Conservation (phyloP, 345 rosid species). For the Rhodamnia rubescens region DNA sequence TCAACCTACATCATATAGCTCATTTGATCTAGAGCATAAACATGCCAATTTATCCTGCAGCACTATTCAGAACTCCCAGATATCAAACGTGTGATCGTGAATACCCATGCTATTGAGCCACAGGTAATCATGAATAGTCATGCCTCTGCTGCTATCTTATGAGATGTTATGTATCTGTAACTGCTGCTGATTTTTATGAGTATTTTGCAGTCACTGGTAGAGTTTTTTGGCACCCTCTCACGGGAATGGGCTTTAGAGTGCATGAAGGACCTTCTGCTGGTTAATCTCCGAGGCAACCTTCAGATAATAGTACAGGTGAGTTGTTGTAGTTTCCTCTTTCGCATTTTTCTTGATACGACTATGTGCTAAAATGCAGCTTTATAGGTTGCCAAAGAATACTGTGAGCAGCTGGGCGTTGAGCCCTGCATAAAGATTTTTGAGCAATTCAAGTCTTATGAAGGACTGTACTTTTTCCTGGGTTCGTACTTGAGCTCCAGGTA, state of each 20-base stretch:
- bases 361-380: constrained; percentile 16
- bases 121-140: constrained; percentile 42
- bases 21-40: not conserved
- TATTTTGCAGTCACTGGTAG: constrained; percentile 75
- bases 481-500: constrained; percentile 96
- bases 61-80: constrained; percentile 93
- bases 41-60: constrained; percentile 35
- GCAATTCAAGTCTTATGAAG: constrained; percentile 97
- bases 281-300: constrained; percentile 87
- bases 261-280: constrained; percentile 96
- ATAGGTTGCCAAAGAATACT: constrained; percentile 96
- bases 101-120: constrained; percentile 99
- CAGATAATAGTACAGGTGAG: constrained; percentile 89
- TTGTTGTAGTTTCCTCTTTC: constrained; percentile 5
- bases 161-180: not conserved
- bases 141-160: not conserved
- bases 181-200: not conserved
- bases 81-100: constrained; percentile 97
- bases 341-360: not conserved
- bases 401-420: constrained; percentile 95
- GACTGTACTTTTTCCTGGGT: constrained; percentile 93
- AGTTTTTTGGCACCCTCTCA: constrained; percentile 96
- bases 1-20: not conserved
- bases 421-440: constrained; percentile 91
- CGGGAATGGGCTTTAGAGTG: constrained; percentile 99